Evolutionary conservation across 2,329 filamentous ascomycete genomes (phyloP).

Genomic region (Colletotrichum orbiculare): DNA sequence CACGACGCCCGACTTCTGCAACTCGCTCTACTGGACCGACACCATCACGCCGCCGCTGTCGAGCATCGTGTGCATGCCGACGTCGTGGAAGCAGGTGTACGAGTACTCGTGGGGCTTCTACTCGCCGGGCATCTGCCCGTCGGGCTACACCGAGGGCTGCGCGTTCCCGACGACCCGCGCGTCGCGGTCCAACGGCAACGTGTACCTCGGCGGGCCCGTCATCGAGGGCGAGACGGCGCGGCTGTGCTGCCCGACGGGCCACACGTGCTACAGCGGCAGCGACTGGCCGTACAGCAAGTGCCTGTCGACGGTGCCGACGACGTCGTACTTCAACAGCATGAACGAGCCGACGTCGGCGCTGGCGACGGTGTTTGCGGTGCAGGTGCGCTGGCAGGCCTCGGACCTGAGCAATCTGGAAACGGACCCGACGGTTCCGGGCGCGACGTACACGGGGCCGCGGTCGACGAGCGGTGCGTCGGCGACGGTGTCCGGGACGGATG

Average conservation of each 20-base stretch:
- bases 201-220: slow-evolving; percentile 19
- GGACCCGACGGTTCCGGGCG: slow-evolving; percentile 38
- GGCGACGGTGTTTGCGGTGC: slow-evolving; percentile 36
- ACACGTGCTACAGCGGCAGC: slow-evolving; percentile 23
- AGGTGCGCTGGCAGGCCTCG: slow-evolving; percentile 39
- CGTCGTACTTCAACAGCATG: slow-evolving; percentile 10
- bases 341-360: slow-evolving; percentile 18
- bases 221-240: slow-evolving; percentile 26
- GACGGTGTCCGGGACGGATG: slow-evolving; percentile 1
- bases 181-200: neutral
- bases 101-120: slow-evolving; percentile 37
- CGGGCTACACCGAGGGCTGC: slow-evolving; percentile 34
- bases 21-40: slow-evolving; percentile 25
- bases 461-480: slow-evolving; percentile 6
- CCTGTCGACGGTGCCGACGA: slow-evolving; percentile 33
- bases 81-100: slow-evolving; percentile 30
- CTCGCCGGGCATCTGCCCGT: slow-evolving; percentile 37
- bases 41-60: slow-evolving; percentile 30
- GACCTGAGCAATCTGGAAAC: slow-evolving; percentile 38
- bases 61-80: slow-evolving; percentile 32
- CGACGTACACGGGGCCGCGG: slow-evolving; percentile 26
- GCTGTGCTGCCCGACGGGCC: slow-evolving; percentile 28
- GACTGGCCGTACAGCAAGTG: slow-evolving; percentile 34
- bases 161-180: slow-evolving; percentile 26
- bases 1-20: slow-evolving; percentile 33